Conservation (phyloP, 352 stramenopile species). For the Peronosclerospora sorghi region DNA sequence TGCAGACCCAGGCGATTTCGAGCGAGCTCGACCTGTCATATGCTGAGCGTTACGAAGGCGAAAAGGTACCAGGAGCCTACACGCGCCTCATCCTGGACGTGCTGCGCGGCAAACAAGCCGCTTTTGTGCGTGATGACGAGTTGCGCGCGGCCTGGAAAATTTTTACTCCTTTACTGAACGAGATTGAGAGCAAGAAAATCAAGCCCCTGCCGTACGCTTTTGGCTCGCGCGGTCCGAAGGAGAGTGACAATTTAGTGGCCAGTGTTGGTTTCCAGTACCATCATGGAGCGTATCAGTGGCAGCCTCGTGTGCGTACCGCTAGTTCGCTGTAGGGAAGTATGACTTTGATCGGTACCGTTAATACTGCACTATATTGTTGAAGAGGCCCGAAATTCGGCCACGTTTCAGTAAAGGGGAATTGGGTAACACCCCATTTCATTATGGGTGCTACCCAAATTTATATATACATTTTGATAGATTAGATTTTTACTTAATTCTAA, state of each 20-base stretch:
- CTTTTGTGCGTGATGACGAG: conserved; percentile 97
- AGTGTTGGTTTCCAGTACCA: conserved; percentile 73
- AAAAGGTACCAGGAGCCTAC: conserved; percentile 94
- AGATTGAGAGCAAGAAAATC: conserved; percentile 89
- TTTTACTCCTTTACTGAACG: conserved; percentile 95
- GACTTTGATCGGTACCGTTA: too few relatives aligned
- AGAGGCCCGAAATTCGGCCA: too few relatives aligned
- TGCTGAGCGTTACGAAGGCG: conserved; percentile 72
- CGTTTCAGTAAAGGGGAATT: too few relatives aligned
- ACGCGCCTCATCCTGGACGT: conserved; percentile 96
- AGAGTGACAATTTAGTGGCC: conserved; percentile 76
- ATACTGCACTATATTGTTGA: too few relatives aligned
- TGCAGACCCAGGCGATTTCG: conserved; percentile 85
- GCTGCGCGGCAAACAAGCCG: conserved; percentile 88
- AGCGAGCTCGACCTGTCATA: conserved; percentile 97
- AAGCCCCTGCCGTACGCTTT: conserved; percentile 89
- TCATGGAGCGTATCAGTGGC: conserved; percentile 63
- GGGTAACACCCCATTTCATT: too few relatives aligned
- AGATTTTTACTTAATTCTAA: too few relatives aligned
- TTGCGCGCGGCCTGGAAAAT: conserved; percentile 94
- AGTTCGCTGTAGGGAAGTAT: conserved; percentile 53
- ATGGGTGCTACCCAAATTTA: too few relatives aligned
- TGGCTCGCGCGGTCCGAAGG: conserved; percentile 87
- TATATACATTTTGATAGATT: too few relatives aligned
- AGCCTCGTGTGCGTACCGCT: conserved; percentile 24